Evolutionary conservation across 805 yeast genomes (phyloP).

Genomic region (Saturnispora hagleri): DNA sequence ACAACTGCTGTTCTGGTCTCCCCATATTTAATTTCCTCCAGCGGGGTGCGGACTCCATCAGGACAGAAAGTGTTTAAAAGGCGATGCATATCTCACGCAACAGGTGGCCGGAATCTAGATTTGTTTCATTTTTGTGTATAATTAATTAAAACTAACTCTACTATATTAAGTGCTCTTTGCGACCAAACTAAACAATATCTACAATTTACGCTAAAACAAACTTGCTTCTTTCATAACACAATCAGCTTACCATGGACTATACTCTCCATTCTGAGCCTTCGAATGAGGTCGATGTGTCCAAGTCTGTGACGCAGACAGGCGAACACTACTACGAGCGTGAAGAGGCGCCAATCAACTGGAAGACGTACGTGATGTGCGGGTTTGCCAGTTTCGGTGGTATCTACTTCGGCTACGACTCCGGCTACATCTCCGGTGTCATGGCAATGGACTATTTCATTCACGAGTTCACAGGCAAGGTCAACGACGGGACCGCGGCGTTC

Average conservation of each 20-base stretch:
- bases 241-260: neutral
- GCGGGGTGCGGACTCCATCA: neutral
- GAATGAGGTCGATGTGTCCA: neutral
- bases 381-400: slow-evolving; percentile 66
- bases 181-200: no score
- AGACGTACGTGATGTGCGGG: slow-evolving; percentile 32
- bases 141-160: neutral
- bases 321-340: slow-evolving; percentile 15
- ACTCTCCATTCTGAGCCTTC: neutral
- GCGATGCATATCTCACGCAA: neutral
- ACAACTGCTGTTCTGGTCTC: neutral
- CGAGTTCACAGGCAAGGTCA: slow-evolving; percentile 17
- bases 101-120: neutral
- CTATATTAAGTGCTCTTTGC: neutral
- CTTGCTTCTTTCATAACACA: neutral
- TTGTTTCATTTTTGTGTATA: neutral
- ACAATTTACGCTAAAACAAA: no score
- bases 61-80: neutral
- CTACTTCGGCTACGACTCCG: slow-evolving; percentile 59
- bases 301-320: neutral
- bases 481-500: slow-evolving; percentile 11
- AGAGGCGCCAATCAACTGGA: slow-evolving; percentile 29
- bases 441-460: slow-evolving; percentile 43
- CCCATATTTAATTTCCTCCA: neutral
- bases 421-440: slow-evolving; percentile 53